These are phyloP conservation scores for Artemisia annua DNA, from an alignment of 129 eudicot genomes.

Conservation along the genomic window DNA sequence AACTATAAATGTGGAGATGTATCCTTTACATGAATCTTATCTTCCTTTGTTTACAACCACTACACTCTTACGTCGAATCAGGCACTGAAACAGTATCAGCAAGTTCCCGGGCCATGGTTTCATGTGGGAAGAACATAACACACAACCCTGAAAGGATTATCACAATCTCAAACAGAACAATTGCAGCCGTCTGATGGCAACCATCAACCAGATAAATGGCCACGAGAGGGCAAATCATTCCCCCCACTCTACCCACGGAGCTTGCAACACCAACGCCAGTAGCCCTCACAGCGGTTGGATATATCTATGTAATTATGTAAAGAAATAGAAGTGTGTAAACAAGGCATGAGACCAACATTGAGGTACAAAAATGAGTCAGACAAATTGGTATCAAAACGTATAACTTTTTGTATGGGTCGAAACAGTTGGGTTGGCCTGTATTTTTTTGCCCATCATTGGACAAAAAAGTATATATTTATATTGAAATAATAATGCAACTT, in stretches of 20 bases:
- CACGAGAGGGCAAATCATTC: constrained; percentile 61
- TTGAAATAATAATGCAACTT: no score
- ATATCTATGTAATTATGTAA: constrained; percentile 50
- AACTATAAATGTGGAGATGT: constrained; percentile 3
- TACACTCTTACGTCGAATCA: constrained; percentile 6
- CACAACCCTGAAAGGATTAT: constrained; percentile 51
- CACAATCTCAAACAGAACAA: constrained; percentile 54
- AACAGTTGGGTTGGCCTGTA: background rate
- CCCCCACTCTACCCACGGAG: constrained; percentile 68
- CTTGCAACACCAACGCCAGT: constrained; percentile 69
- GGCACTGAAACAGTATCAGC: constrained; percentile 26
- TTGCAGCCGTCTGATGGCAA: constrained; percentile 60
- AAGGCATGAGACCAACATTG: background rate
- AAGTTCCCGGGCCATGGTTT: constrained; percentile 63
- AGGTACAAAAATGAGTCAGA: background rate
- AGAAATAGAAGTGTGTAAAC: constrained; percentile 3
- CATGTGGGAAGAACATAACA: constrained; percentile 53
- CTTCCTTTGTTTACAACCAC: background rate
- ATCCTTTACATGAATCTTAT: constrained; percentile 1
- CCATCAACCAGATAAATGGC: constrained; percentile 54
- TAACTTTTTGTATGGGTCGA: background rate
- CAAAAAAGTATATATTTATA: no score
- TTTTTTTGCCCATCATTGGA: no score
- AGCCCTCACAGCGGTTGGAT: constrained; percentile 71
- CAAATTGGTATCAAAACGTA: background rate